Conservation (phyloP, 768 basidiomycete species). For the Piloderma croceum region DNA sequence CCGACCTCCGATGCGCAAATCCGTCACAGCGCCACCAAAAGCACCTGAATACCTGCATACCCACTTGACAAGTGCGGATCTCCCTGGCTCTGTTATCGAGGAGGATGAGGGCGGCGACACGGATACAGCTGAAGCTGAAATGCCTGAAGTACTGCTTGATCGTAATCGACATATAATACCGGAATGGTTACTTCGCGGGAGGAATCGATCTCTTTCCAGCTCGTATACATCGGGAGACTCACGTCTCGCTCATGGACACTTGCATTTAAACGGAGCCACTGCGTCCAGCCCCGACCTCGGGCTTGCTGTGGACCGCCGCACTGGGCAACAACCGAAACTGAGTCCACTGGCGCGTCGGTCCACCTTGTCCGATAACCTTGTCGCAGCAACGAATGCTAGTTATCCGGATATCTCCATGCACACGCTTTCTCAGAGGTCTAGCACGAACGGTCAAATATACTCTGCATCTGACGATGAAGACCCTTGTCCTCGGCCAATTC, state of each 20-base stretch:
- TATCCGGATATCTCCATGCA: slow-evolving; percentile 34
- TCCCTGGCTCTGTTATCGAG: slow-evolving; percentile 11
- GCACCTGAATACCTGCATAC: too few species aligned
- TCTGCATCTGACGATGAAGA: slow-evolving; percentile 30
- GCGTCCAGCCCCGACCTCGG: slow-evolving; percentile 71
- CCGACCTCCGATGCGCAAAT: slow-evolving; percentile 23
- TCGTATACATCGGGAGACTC: slow-evolving; percentile 35
- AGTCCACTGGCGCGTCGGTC: slow-evolving; percentile 38
- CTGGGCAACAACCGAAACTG: slow-evolving; percentile 23
- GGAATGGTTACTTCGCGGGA: slow-evolving; percentile 72
- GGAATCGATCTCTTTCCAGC: slow-evolving; percentile 46
- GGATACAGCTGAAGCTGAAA: slow-evolving; percentile 61
- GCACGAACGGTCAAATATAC: slow-evolving; percentile 5
- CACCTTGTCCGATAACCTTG: slow-evolving; percentile 31
- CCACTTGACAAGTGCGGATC: too few species aligned
- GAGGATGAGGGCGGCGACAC: slow-evolving; percentile 39
- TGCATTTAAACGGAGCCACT: slow-evolving; percentile 46
- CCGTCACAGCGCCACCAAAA: slow-evolving; percentile 20
- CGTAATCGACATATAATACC: slow-evolving; percentile 96
- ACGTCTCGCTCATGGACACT: slow-evolving; percentile 26
- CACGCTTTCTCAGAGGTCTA: slow-evolving; percentile 27
- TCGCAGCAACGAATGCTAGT: slow-evolving; percentile 47
- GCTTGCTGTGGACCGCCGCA: slow-evolving; percentile 24
- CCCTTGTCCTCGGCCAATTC: slow-evolving; percentile 26
- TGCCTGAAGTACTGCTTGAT: slow-evolving; percentile 92